Percentiles rank a stretch among this genome's conserved stretches.
These are phyloP conservation scores for Saxophila tyrrhenica DNA, from an alignment of 495 filamentous ascomycete species.

Conservation along the genomic window DNA sequence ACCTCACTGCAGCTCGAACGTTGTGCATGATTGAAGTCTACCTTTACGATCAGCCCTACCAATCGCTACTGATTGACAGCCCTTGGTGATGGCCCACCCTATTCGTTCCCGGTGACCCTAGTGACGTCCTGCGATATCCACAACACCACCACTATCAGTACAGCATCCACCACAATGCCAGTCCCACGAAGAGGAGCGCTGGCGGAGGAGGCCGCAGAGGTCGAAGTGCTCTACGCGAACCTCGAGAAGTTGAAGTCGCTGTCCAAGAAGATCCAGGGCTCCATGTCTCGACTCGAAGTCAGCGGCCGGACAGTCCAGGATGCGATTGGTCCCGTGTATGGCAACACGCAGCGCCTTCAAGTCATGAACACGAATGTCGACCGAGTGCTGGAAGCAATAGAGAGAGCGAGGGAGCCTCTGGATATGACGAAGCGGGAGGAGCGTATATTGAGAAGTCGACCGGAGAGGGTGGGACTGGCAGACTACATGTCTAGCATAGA, in stretches of 20 bases:
- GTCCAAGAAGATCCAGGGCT: slow-evolving; percentile 88
- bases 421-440: slow-evolving; percentile 84
- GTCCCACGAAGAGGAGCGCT: slow-evolving; percentile 22
- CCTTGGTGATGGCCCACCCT: neutral
- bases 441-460: slow-evolving; percentile 67
- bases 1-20: too few species aligned
- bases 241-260: slow-evolving; percentile 57
- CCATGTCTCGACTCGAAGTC: slow-evolving; percentile 69
- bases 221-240: slow-evolving; percentile 56
- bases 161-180: slow-evolving; percentile 6
- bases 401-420: slow-evolving; percentile 73
- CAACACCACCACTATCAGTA: neutral
- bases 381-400: slow-evolving; percentile 70
- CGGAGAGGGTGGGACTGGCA: slow-evolving; percentile 63
- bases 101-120: neutral
- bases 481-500: slow-evolving; percentile 86
- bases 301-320: slow-evolving; percentile 83
- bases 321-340: slow-evolving; percentile 84
- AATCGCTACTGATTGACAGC: too few species aligned
- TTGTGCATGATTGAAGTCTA: too few species aligned
- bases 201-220: slow-evolving; percentile 62
- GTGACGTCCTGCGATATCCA: neutral
- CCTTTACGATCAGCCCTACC: too few species aligned
- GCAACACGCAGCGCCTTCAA: slow-evolving; percentile 82
- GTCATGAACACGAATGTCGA: slow-evolving; percentile 78